Evolutionary conservation across 2,329 filamentous ascomycete genomes (phyloP).

Genomic region (Cytospora chrysosperma): DNA sequence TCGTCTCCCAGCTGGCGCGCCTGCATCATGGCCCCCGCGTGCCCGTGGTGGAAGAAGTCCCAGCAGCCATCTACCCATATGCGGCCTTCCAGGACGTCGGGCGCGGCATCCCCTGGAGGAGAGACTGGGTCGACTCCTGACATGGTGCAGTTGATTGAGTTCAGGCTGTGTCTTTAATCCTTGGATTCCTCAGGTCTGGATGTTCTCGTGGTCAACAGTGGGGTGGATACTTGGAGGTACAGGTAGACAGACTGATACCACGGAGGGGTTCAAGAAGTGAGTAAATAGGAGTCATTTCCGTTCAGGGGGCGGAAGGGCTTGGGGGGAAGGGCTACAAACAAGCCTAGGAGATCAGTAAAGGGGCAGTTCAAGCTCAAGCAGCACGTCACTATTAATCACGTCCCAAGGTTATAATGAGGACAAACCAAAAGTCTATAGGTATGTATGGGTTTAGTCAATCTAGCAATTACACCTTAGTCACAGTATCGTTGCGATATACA

Average conservation of each 20-base stretch:
- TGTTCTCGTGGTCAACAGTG: neutral
- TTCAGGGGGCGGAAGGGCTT: no score
- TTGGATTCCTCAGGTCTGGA: neutral
- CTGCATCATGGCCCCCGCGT: constrained; percentile 95
- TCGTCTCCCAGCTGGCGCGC: constrained; percentile 87
- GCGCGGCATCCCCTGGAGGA: constrained; percentile 49
- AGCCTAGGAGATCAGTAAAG: neutral
- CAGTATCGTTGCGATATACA: neutral
- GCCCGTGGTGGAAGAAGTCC: constrained; percentile 84
- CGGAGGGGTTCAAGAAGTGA: neutral
- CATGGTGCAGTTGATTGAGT: no score
- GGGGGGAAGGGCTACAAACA: no score
- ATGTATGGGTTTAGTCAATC: no score
- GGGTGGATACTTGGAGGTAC: neutral
- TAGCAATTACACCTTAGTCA: neutral
- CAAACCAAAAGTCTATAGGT: neutral
- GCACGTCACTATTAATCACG: neutral
- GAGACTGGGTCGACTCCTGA: constrained; percentile 28
- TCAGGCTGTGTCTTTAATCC: neutral
- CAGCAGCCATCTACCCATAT: constrained; percentile 99
- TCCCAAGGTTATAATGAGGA: neutral
- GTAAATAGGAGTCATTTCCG: neutral
- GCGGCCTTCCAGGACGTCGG: constrained; percentile 63
- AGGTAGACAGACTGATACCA: no score
- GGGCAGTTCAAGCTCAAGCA: neutral